Conservation (phyloP, 1,284 basidiomycete species). For the Cutaneotrichosporon spelunceum region DNA sequence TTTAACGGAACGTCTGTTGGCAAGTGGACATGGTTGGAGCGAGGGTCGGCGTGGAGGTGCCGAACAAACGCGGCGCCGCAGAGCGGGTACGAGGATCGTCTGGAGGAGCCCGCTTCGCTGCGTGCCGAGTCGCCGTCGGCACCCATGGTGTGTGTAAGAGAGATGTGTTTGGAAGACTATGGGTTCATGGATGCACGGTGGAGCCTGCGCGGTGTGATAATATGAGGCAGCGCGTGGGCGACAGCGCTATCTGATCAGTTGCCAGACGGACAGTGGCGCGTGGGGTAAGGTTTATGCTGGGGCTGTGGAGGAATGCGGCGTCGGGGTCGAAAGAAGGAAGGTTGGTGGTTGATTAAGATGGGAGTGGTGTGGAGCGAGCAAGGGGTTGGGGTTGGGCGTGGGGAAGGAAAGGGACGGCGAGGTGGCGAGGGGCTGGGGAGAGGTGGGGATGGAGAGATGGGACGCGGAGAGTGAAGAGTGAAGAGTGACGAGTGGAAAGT, state of each 20-base stretch:
- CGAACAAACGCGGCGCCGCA: constrained; percentile 34
- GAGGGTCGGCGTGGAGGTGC: constrained; percentile 47
- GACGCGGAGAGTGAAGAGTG: too few species aligned
- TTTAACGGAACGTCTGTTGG: constrained; percentile 18
- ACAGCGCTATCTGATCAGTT: background rate
- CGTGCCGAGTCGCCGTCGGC: background rate
- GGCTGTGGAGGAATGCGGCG: too few species aligned
- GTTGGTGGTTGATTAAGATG: too few species aligned
- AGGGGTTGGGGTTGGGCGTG: too few species aligned
- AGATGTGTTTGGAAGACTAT: background rate
- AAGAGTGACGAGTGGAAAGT: too few species aligned
- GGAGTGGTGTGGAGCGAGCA: too few species aligned
- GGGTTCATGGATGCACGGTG: background rate
- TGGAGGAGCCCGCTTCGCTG: background rate
- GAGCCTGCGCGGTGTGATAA: background rate
- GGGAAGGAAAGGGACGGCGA: too few species aligned
- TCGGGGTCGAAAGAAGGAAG: too few species aligned
- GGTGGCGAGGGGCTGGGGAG: too few species aligned
- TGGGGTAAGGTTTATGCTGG: too few species aligned
- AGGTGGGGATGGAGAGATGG: too few species aligned
- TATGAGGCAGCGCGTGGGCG: background rate
- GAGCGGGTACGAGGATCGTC: background rate
- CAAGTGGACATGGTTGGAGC: constrained; percentile 45
- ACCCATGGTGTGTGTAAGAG: background rate
- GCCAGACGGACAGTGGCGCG: background rate